A percentile compares a stretch with the other conserved stretches of the same genome.
Evolutionary conservation across 371 early-diverging fungal genomes (phyloP).

Genomic region (Actinomortierella wolfii): DNA sequence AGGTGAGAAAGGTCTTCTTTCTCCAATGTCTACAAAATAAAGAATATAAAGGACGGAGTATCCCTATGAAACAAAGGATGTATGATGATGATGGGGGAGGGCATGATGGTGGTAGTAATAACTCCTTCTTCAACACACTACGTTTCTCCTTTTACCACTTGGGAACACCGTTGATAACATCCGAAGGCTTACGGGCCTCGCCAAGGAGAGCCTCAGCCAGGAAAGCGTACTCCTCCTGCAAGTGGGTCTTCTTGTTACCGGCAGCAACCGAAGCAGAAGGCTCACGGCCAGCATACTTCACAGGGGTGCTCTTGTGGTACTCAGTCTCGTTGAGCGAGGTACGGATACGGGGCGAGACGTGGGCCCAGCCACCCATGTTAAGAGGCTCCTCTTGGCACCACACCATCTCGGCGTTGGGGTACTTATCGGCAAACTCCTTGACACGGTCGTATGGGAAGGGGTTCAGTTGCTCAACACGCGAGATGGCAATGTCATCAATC

Average conservation of each 20-base stretch:
- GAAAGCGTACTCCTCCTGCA: conserved; percentile 88
- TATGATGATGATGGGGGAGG: no score
- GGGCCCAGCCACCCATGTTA: conserved; percentile 90
- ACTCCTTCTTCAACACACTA: no score
- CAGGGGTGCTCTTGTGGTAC: conserved; percentile 69
- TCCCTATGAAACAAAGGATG: no score
- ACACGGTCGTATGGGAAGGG: conserved; percentile 95
- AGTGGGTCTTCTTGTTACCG: conserved; percentile 96
- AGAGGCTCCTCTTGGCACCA: conserved; percentile 95
- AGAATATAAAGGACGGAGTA: no score
- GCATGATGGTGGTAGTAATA: no score
- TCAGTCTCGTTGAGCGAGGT: conserved; percentile 76
- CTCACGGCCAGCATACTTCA: conserved; percentile 89
- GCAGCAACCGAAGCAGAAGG: conserved; percentile 95
- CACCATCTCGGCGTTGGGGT: conserved; percentile 82
- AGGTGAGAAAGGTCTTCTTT: no score
- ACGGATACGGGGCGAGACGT: conserved; percentile 83
- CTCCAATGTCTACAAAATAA: no score
- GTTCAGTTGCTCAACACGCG: conserved; percentile 88
- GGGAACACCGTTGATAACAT: conserved; percentile 72
- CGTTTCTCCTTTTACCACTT: conserved; percentile 10
- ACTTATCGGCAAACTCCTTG: conserved; percentile 81
- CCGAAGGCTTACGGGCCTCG: conserved; percentile 64
- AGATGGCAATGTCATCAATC: conserved; percentile 81
- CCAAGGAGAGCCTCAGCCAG: conserved; percentile 86